Percentiles rank a stretch among this genome's conserved stretches.
phyloP scores from a whole-genome alignment of 1,139 yeast species.

The Kluyveromyces sp. region DNA sequence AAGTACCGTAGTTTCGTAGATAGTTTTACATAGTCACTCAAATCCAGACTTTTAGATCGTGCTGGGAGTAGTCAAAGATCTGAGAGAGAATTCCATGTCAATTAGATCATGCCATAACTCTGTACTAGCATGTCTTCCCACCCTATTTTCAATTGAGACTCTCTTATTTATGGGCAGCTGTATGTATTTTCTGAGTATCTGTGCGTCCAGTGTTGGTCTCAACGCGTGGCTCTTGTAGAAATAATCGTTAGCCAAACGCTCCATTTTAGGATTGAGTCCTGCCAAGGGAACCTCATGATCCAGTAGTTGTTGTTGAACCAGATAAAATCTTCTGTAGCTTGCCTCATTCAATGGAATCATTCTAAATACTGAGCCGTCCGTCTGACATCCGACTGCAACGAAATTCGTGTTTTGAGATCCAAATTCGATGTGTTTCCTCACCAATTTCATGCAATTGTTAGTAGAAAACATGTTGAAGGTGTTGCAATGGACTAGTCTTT shows the following conservation, averaged over 20 bases:
- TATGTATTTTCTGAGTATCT: constrained; percentile 46
- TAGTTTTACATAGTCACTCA: not conserved
- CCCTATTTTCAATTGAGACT: constrained; percentile 45
- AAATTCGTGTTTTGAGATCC: constrained; percentile 23
- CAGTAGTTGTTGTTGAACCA: constrained; percentile 77
- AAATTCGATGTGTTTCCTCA: constrained; percentile 39
- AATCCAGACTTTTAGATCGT: not conserved
- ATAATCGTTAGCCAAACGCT: constrained; percentile 47
- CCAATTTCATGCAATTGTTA: constrained; percentile 50
- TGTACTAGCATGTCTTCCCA: constrained; percentile 48
- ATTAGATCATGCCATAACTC: constrained; percentile 67
- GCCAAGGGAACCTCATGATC: constrained; percentile 58
- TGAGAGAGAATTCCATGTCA: constrained; percentile 39
- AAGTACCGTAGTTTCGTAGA: not conserved
- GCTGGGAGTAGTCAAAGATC: constrained; percentile 17
- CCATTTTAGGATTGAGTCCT: constrained; percentile 76
- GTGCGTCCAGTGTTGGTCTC: constrained; percentile 58
- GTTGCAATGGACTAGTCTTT: constrained; percentile 59
- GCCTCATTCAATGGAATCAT: constrained; percentile 73
- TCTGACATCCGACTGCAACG: constrained; percentile 61
- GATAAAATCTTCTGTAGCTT: constrained; percentile 71
- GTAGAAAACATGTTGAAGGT: constrained; percentile 63
- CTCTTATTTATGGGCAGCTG: constrained; percentile 53
- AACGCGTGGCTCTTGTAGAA: constrained; percentile 24
- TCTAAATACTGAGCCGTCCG: constrained; percentile 72